Evolutionary conservation across 306 rosid genomes (phyloP), one percentile per base, ranked within the genome.

Genomic region (Trifolium pratense): DNA sequence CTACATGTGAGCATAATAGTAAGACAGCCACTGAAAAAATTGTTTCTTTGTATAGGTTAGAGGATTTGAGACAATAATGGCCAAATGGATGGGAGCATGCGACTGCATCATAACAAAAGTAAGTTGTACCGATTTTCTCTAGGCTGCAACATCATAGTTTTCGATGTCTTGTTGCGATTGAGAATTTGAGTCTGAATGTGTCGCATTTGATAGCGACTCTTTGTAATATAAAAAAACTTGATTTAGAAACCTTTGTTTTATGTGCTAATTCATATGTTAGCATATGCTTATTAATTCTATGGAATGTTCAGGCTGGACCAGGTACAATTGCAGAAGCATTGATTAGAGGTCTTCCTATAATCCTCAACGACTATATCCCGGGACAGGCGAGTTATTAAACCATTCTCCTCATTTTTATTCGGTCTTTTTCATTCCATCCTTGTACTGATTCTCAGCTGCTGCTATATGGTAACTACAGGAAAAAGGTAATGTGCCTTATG

Each of bases 61-160:
- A 86, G 99, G 99, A 34, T 95, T 95, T 52, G 96, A 90, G 82
- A 95, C 82, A 13, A 88, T 84, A 34, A 95, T 95, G 99, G 89
- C 89, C 73, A 91, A 91, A 80, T 95, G 99, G 99, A 95, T 95
- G 99, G 97, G 97, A 83, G 96, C 97, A 78, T 91, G 93, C 82
- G 99, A 95, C 69, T 95, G 99, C 89, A 91, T 95, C 66, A 95
- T 95, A 70, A 91, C 99, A 46, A 95, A 95, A 89, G 98, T 91
- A 89, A 29, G 83, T 73, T 42, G n/a, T 15, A 51, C 57, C 34
- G 32, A 71, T 70, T 40, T 59, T 15, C 65, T 29, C 42, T 3
- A 59, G 42, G 42, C 11, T 4, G 42, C 40, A 2, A 15, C 21
- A 5, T 57, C 26, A 57, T 57, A 25, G 34, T 57, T 48, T 52